phyloP scores from a whole-genome alignment of 108 stramenopile genomes.

The Skeletonema tropicum region DNA sequence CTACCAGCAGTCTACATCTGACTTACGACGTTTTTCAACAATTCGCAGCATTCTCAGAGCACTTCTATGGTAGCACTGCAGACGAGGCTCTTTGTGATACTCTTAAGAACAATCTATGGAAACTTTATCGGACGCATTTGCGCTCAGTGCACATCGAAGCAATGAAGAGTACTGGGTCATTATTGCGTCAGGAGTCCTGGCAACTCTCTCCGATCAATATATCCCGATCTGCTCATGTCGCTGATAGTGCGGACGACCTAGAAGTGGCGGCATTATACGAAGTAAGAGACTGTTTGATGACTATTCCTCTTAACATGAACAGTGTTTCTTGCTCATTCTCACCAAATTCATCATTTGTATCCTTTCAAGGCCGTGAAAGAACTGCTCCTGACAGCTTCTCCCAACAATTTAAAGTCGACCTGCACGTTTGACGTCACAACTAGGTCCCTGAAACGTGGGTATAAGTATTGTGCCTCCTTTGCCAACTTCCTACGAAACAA shows the following conservation, averaged over 20 bases:
- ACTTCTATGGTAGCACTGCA: slow-evolving; percentile 25
- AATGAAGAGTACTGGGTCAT: slow-evolving; percentile 70
- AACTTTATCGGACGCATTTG: slow-evolving; percentile 57
- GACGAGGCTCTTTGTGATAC: slow-evolving; percentile 24
- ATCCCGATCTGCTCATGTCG: background rate
- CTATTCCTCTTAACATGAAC: background rate
- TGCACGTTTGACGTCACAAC: slow-evolving; percentile 4
- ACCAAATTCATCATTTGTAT: background rate
- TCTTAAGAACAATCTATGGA: slow-evolving; percentile 31
- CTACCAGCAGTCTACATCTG: slow-evolving; percentile 31
- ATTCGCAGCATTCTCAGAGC: slow-evolving; percentile 20
- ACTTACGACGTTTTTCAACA: slow-evolving; percentile 40
- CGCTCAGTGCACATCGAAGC: slow-evolving; percentile 74
- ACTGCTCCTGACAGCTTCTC: slow-evolving; percentile 12
- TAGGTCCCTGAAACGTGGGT: slow-evolving; percentile 9
- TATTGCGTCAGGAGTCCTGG: slow-evolving; percentile 73
- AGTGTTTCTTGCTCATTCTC: background rate
- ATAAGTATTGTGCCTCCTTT: slow-evolving; percentile 3
- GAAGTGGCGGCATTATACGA: slow-evolving; percentile 14
- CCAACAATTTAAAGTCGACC: background rate
- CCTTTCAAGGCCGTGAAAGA: slow-evolving; percentile 17
- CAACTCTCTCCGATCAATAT: slow-evolving; percentile 42
- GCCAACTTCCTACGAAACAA: slow-evolving; percentile 1
- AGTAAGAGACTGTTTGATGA: slow-evolving; percentile 3
- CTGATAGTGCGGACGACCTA: slow-evolving; percentile 4